These are phyloP conservation scores for Laburnicola sp. DNA, from an alignment of 2,329 filamentous ascomycete genomes.

Conservation along the genomic window DNA sequence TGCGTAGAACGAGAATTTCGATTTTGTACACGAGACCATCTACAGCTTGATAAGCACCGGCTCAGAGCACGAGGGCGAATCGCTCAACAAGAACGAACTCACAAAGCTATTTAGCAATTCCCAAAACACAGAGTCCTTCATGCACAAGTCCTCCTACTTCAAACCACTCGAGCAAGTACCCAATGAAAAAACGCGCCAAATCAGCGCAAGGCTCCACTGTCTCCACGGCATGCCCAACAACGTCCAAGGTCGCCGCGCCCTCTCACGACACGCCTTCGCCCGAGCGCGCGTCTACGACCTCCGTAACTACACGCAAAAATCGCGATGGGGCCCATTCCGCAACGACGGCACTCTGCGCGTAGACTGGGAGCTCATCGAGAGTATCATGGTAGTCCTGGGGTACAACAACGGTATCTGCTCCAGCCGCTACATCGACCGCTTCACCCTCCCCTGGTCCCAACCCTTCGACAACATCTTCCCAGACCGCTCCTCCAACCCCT, in stretches of 20 bases:
- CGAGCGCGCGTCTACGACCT: conserved; percentile 74
- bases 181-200: conserved; percentile 57
- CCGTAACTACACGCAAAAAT: conserved; percentile 64
- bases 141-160: conserved; percentile 64
- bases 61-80: conserved; percentile 47
- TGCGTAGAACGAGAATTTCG: conserved; percentile 35
- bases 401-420: conserved; percentile 55
- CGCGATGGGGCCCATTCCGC: conserved; percentile 72
- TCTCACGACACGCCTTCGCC: conserved; percentile 61
- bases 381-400: conserved; percentile 69
- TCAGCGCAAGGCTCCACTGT: conserved; percentile 71
- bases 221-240: conserved; percentile 66
- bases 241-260: conserved; percentile 29
- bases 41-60: conserved; percentile 38
- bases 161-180: conserved; percentile 42
- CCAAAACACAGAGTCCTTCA: conserved; percentile 61
- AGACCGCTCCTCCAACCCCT: neutral
- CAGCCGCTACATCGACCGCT: conserved; percentile 23
- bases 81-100: conserved; percentile 52
- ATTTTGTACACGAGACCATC: conserved; percentile 46
- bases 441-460: conserved; percentile 35
- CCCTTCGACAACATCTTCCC: conserved; percentile 31
- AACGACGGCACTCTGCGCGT: conserved; percentile 64
- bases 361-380: conserved; percentile 81
- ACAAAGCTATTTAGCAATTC: conserved; percentile 47